Conservation (phyloP, 1,284 basidiomycete species). For the Leccinum solheimii region DNA sequence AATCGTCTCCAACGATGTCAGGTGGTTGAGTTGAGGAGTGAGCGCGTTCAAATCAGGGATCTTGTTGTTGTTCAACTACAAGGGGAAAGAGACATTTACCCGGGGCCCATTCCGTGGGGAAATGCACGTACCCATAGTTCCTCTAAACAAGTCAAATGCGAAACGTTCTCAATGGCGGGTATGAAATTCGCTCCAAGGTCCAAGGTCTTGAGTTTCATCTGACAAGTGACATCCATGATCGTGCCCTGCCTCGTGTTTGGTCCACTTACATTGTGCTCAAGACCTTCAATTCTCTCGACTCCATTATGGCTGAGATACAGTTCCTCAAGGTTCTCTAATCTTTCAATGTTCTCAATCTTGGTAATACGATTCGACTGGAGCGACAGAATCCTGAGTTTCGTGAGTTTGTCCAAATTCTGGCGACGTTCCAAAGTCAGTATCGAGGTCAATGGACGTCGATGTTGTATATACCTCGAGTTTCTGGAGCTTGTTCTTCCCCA, state of each 20-base stretch:
- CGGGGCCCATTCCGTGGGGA: background rate
- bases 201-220: constrained; percentile 82
- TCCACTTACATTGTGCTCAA: constrained; percentile 75
- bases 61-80: constrained; percentile 85
- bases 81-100: background rate
- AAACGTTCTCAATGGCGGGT: constrained; percentile 74
- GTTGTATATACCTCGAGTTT: constrained; percentile 62
- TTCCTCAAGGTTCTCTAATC: constrained; percentile 78
- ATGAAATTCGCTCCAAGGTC: constrained; percentile 91
- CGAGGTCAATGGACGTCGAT: background rate
- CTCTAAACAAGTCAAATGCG: constrained; percentile 74
- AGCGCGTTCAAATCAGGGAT: constrained; percentile 71
- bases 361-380: constrained; percentile 95
- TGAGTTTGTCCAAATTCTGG: constrained; percentile 64
- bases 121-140: constrained; percentile 87
- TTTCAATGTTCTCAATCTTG: constrained; percentile 79
- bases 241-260: background rate
- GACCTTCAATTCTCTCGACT: constrained; percentile 78
- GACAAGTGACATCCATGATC: background rate
- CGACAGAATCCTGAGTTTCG: constrained; percentile 77
- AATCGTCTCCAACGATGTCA: constrained; percentile 77
- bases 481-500: constrained; percentile 97
- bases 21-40: constrained; percentile 71
- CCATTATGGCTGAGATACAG: constrained; percentile 96
- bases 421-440: background rate